Conservation (phyloP, 345 rosid genomes). For the Linum tenue region DNA sequence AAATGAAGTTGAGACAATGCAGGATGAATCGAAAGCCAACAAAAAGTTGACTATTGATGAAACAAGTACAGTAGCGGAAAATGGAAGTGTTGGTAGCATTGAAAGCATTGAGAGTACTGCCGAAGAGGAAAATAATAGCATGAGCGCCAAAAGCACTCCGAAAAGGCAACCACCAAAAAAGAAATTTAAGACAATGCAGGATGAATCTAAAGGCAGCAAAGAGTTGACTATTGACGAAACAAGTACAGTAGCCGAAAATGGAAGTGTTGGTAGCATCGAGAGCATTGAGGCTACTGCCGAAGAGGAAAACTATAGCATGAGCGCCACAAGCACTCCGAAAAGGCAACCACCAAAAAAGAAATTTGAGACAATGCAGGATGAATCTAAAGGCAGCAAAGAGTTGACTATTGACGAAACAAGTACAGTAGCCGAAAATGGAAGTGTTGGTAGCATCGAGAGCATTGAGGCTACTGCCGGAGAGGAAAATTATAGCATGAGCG, state of each 20-base stretch:
- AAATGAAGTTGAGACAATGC: conserved; percentile 13
- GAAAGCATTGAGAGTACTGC: conserved; percentile 42
- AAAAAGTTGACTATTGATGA: conserved; percentile 3
- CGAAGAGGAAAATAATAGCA: conserved; percentile 37
- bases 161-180: conserved; percentile 29
- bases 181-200: conserved; percentile 14
- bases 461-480: background rate
- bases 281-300: conserved; percentile 8
- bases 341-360: conserved; percentile 23
- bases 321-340: conserved; percentile 35
- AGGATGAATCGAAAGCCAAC: conserved; percentile 14
- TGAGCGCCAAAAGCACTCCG: conserved; percentile 33
- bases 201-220: conserved; percentile 13
- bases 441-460: conserved; percentile 13
- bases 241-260: conserved; percentile 25
- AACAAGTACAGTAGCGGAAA: too few species aligned
- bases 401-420: conserved; percentile 7
- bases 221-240: conserved; percentile 6
- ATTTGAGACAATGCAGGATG: conserved; percentile 13
- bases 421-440: conserved; percentile 30
- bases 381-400: conserved; percentile 12
- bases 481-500: conserved; percentile 23
- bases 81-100: conserved; percentile 9
- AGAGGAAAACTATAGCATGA: conserved; percentile 19
- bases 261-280: conserved; percentile 17